Base-by-base conservation (phyloP, 1,284 basidiomycete genomes). In the Chiua sp. region DNA sequence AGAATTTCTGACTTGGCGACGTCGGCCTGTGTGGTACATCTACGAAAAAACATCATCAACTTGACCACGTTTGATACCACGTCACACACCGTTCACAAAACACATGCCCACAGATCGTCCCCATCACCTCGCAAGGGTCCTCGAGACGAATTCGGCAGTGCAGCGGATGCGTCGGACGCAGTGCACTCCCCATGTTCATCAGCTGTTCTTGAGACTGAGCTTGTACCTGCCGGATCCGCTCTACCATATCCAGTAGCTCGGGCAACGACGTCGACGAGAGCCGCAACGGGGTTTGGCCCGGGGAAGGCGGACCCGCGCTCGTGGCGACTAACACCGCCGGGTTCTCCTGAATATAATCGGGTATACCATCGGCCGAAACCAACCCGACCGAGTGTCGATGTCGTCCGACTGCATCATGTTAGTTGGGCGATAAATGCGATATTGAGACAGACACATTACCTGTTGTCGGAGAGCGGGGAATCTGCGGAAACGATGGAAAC, bases 51-150 rank as follows among this genome's bases (percentile, higher is more conserved):
- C 26, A 42, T 44, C n/a, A n/a, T 22, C 5, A 26, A 26, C 26
- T 26, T 26, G 26, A 26, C 11, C n/a, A n/a, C n/a, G n/a, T 22
- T 22, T 10, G 42, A 22, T 12, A 22, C 42, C 22, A 23, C 8
- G 18, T 8, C 33, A 71, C 80, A 52, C 60, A 85, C 85, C 75
- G 64, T 58, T 82, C 78, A 63, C 85, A 87, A 63, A 87, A 87
- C 20, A 87, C 64, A 59, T 87, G 85, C 2, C 85, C 85, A 65
- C 85, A 87, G 70, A 84, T 79, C 3, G 81, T 84, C 10, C 78
- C 82, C 1, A 82, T 85, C 55, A 78, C 78, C 50, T 78, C 74
- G 56, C 81, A 82, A 2, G 77, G 74, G 54, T 80, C 75, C 23
- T 69, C 65, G 8, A 72, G 70, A 63, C 83, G 86, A 10, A 77